A percentile compares a stretch with the other conserved stretches of the same genome.
These are phyloP conservation scores for Ogataea hybrid DNA, from an alignment of 1,139 yeast genomes.

Conservation along the genomic window DNA sequence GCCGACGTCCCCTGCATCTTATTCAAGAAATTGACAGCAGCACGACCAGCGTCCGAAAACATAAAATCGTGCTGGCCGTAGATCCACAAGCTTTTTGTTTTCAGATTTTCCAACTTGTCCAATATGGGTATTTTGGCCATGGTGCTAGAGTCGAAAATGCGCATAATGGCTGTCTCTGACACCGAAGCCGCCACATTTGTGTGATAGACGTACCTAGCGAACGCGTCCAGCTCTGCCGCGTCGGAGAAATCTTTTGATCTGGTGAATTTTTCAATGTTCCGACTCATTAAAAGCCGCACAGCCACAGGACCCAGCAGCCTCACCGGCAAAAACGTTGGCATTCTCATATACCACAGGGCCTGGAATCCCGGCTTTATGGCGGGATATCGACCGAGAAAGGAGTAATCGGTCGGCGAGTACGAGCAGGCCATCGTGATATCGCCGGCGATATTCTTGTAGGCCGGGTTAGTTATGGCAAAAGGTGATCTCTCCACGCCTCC, in stretches of 20 bases:
- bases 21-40: slow-evolving; percentile 43
- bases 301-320: slow-evolving; percentile 53
- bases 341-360: slow-evolving; percentile 42
- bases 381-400: slow-evolving; percentile 47
- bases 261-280: slow-evolving; percentile 44
- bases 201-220: slow-evolving; percentile 39
- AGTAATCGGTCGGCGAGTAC: slow-evolving; percentile 28
- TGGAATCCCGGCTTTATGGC: slow-evolving; percentile 35
- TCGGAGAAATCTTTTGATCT: slow-evolving; percentile 42
- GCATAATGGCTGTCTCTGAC: slow-evolving; percentile 50
- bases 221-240: slow-evolving; percentile 41
- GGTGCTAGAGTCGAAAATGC: slow-evolving; percentile 52
- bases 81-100: slow-evolving; percentile 49
- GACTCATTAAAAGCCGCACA: slow-evolving; percentile 40
- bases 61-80: slow-evolving; percentile 89
- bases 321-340: slow-evolving; percentile 44
- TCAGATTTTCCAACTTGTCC: slow-evolving; percentile 51
- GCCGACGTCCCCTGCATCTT: slow-evolving; percentile 16
- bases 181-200: slow-evolving; percentile 47
- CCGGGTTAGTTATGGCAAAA: slow-evolving; percentile 53
- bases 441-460: slow-evolving; percentile 12
- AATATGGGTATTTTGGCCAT: slow-evolving; percentile 74
- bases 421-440: slow-evolving; percentile 18
- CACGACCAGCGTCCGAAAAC: slow-evolving; percentile 72
- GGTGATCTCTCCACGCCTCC: slow-evolving; percentile 83